Conservation (phyloP, 148 eudicot species). For the Persicaria tinctoria region DNA sequence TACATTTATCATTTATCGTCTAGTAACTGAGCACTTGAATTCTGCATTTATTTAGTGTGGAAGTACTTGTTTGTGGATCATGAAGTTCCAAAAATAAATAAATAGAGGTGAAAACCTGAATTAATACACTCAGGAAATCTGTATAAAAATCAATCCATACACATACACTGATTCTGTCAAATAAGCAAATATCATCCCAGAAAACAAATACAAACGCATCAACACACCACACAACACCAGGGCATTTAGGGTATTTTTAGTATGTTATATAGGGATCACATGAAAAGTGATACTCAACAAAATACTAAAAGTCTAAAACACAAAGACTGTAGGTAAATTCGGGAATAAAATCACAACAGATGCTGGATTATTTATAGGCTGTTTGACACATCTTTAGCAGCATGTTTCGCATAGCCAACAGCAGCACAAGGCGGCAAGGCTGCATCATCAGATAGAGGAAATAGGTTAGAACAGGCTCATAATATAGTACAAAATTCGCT, state of each 20-base stretch:
- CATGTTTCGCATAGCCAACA: slow-evolving; percentile 57
- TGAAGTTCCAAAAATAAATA: background rate
- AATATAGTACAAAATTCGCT: background rate
- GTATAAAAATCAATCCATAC: background rate
- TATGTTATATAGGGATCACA: background rate
- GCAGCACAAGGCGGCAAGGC: slow-evolving; percentile 57
- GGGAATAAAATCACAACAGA: background rate
- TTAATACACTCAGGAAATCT: background rate
- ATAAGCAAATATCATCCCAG: background rate
- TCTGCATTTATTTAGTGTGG: background rate
- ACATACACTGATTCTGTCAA: background rate
- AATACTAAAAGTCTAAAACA: background rate
- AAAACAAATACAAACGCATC: background rate
- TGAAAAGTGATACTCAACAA: background rate
- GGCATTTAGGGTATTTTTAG: background rate
- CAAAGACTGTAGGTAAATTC: background rate
- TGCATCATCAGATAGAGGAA: slow-evolving; percentile 19
- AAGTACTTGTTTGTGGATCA: background rate
- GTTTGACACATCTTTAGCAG: slow-evolving; percentile 14
- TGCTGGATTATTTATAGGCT: background rate
- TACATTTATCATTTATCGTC: background rate
- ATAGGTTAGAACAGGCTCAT: background rate
- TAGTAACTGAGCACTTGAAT: background rate
- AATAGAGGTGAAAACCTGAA: background rate
- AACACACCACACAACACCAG: slow-evolving; percentile 8